A percentile compares a stretch with the other conserved stretches of the same genome.
These are phyloP conservation scores for Phytophthora idaei DNA, from an alignment of 352 stramenopile genomes.

Conservation along the genomic window DNA sequence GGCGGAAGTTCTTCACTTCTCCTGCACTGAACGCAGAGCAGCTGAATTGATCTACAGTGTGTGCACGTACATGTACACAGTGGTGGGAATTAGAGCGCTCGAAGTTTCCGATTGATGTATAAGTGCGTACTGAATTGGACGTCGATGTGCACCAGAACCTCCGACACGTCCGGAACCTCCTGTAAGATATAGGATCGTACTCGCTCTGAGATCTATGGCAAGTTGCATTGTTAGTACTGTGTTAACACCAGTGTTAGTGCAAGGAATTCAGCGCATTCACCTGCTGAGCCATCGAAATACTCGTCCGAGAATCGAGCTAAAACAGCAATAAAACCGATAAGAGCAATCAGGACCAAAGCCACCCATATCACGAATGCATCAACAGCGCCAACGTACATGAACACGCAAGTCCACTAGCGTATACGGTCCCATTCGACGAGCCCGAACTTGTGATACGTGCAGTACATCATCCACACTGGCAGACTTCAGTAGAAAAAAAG, in stretches of 20 bases:
- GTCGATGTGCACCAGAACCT: constrained; percentile 89
- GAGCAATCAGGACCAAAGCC: constrained; percentile 3
- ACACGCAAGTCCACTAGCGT: constrained; percentile 86
- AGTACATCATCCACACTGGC: constrained; percentile 73
- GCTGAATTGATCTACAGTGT: constrained; percentile 28
- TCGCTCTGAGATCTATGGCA: constrained; percentile 59
- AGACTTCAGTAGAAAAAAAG: constrained; percentile 11
- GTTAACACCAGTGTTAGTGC: background rate
- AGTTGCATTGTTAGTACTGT: constrained; percentile 2
- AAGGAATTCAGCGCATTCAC: constrained; percentile 20
- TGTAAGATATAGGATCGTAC: constrained; percentile 76
- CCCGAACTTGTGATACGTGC: constrained; percentile 81
- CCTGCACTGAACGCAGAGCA: constrained; percentile 26
- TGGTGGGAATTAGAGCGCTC: background rate
- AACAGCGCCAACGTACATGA: constrained; percentile 56
- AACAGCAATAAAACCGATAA: background rate
- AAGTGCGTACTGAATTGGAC: constrained; percentile 61
- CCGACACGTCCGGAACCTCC: constrained; percentile 77
- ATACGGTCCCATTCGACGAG: constrained; percentile 87
- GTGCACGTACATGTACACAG: background rate
- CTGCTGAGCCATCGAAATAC: constrained; percentile 86
- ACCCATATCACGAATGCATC: background rate
- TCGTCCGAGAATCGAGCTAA: constrained; percentile 76
- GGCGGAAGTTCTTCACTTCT: constrained; percentile 61
- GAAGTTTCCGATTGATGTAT: background rate